Base-by-base conservation (phyloP, 805 yeast genomes). In the Saccharomycopsis amapae region DNA sequence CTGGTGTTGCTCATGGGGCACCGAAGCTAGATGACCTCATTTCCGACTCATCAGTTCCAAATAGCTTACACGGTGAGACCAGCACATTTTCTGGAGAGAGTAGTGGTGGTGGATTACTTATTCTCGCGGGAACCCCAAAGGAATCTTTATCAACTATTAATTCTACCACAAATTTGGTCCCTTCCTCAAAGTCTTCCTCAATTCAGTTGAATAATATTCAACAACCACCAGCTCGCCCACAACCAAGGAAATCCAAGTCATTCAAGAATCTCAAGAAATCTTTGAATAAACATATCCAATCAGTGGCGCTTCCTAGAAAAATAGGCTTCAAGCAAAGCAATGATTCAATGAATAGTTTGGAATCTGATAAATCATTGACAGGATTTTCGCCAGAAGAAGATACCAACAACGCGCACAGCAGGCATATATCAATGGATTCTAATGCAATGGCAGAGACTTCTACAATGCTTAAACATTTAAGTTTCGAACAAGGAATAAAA, bases 241-340 rank as follows among this genome's bases (percentile, higher is more conserved):
- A n/a, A n/a, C n/a, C n/a, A 2, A 48, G 44, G 38, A 46, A 47
- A 30, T 40, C 38, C 32, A 33, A 26, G 40, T 45, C 45, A 17
- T 43, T 45, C 23, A 39, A 42, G 32, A 40, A 44, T 24, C 31
- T 39, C 31, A 49, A 50, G 25, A 53, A 51, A 31, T 36, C 53
- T 17, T 42, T 48, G 23, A 38, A 28, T 30, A 43, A 42, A 37
- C 48, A 46, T 40, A 40, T 48, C 17, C 42, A 32, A 4, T 7
- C 34, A 7, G 38, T 25, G 24, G 18, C 20, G 9, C 31, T 44
- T n/a, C 12, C 37, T 20, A 46, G 38, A 24, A 41, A 46, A 22
- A 45, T 25, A n/a, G 31, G 12, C 9, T 42, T 38, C 34, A 43
- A 44, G 7, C 7, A 30, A 47, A 44, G 38, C 7, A 47, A 47